Base-by-base conservation (phyloP, 345 rosid genomes). In the Gossypium turneri region DNA sequence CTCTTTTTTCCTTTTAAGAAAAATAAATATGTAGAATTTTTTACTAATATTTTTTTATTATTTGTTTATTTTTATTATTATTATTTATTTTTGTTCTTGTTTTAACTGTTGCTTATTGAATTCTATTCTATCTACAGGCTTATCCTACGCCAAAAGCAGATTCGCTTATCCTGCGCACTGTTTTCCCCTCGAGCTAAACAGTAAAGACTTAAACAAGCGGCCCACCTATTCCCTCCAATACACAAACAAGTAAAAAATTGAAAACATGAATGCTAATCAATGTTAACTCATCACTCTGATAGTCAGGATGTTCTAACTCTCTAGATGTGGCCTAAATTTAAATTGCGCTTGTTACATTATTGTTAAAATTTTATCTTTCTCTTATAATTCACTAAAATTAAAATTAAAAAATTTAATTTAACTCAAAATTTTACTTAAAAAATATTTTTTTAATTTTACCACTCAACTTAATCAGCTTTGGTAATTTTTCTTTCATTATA, bases 91-190 rank as follows among this genome's bases (percentile, higher is more conserved):
- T n/a, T 53, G 24, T 53, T 7, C 22, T n/a, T 17, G 24, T n/a
- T 8, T 3, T 20, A 34, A n/a, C 58, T 53, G 58, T n/a, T 53
- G 41, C 41, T 34, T 34, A 34, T 34, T 34, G 7, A 34, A 34
- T 34, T 34, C 41, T 34, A 34, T 34, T 34, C 7, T 34, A 34
- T 34, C 41, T 34, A 5, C 41, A 34, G 7, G 7, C 41, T 34
- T 34, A 34, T 5, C 72, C 78, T 56, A 59, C 59, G 20, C 52
- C 63, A 45, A 82, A 77, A 79, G 82, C 72, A 84, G 85, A 85
- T 88, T 90, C 93, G 72, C 84, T 88, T 87, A 90, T 80, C 79
- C 80, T 88, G 85, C 87, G 92, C 92, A 87, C 92, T 58, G 88
- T 84, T 85, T 82, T 74, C 80, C 84, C 50, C 50, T 11, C 50